phyloP scores from a whole-genome alignment of 495 filamentous ascomycete species.

The Lasiosphaeris hirsuta region DNA sequence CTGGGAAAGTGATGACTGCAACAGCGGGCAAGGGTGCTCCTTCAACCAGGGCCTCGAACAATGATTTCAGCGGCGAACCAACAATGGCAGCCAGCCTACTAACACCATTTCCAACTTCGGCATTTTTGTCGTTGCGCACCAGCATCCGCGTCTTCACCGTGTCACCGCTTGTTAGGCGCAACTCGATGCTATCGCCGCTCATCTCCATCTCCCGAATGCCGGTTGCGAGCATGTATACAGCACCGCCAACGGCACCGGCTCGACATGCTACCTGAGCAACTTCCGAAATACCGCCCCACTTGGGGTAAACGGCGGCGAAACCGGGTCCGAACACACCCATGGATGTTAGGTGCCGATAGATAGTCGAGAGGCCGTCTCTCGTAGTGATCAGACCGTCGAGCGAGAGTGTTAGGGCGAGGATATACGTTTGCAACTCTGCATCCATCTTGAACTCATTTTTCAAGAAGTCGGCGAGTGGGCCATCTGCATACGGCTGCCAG shows the following conservation, averaged over 20 bases:
- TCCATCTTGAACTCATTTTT: slow-evolving; percentile 70
- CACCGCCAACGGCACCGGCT: slow-evolving; percentile 87
- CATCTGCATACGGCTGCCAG: slow-evolving; percentile 34
- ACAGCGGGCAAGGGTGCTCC: slow-evolving; percentile 71
- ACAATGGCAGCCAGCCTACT: slow-evolving; percentile 59
- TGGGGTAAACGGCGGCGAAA: slow-evolving; percentile 80
- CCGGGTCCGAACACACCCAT: slow-evolving; percentile 83
- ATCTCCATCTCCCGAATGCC: slow-evolving; percentile 47
- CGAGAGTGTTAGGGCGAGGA: slow-evolving; percentile 78
- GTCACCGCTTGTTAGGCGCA: slow-evolving; percentile 60
- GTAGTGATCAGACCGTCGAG: slow-evolving; percentile 55
- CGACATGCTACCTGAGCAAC: slow-evolving; percentile 90
- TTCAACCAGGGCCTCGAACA: slow-evolving; percentile 72
- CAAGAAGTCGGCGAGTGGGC: slow-evolving; percentile 62
- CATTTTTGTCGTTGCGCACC: slow-evolving; percentile 42
- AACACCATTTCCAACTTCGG: slow-evolving; percentile 22
- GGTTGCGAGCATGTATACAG: slow-evolving; percentile 79
- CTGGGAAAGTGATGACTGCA: slow-evolving; percentile 68
- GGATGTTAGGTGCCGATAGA: slow-evolving; percentile 78
- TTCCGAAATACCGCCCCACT: slow-evolving; percentile 92
- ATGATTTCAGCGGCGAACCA: slow-evolving; percentile 57
- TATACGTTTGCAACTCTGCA: slow-evolving; percentile 59
- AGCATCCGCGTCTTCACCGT: slow-evolving; percentile 55
- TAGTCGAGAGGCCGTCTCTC: slow-evolving; percentile 60
- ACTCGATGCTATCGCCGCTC: slow-evolving; percentile 27